Base-by-base conservation (phyloP, 2,329 filamentous ascomycete genomes). In the Ceratocystis alfenasii region DNA sequence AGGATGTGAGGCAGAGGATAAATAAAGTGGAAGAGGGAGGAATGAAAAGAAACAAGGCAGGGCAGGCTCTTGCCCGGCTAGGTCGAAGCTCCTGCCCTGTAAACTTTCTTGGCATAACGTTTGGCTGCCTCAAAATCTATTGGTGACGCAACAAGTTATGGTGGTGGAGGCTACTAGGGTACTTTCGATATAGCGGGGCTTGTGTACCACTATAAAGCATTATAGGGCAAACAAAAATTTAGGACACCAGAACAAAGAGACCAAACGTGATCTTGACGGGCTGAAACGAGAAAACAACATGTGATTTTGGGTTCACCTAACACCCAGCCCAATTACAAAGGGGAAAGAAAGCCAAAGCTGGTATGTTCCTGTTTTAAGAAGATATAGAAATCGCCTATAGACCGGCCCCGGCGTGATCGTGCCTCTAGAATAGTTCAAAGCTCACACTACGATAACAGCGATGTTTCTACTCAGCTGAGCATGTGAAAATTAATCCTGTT, bases 51-150 rank as follows among this genome's bases (percentile, higher is more conserved):
- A 59, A 59, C 8, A 36, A 30, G 55, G 30, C 15, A 59, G 33
- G 25, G 55, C 55, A 59, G 55, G 15, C 33, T 59, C 55, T 36
- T 59, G 30, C 25, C 15, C 30, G 20, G 48, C n/a, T 12, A 5
- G 55, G 28, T 20, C 28, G 55, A 59, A 36, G 28, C 30, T 59
- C 55, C 30, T 59, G 25, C 55, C 30, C 15, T 36, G 55, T 7
- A 59, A 36, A 15, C 2, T 28, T 25, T 28, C 25, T 22, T 25
- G 50, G 17, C 48, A 22, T 25, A 20, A 22, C 20, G 53, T 33
- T 59, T 59, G 55, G 55, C n/a, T 36, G 55, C 55, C 55, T 59
- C 55, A 59, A 20, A 36, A 53, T 53, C 48, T 7, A 36, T n/a
- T 5, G 55, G 55, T 33, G 55, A 59, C 28, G 55, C 28, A 33